Evolutionary conservation across 495 filamentous ascomycete species (phyloP), one percentile per base, ranked within the genome.

Genomic region (Filosporella fistucella): DNA sequence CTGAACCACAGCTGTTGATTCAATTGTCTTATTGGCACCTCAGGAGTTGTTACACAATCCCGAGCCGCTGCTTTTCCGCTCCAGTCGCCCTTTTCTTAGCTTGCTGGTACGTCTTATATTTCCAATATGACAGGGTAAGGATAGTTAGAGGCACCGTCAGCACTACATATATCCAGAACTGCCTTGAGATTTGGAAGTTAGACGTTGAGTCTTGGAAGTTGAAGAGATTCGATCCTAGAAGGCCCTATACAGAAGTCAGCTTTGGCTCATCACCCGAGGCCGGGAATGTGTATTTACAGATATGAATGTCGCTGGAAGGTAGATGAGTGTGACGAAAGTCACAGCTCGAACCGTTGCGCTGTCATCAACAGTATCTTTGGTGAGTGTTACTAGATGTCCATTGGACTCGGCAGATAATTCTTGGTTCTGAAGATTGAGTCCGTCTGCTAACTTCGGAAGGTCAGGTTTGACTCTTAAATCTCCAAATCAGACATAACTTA

Each of bases 191-290:
- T 8, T 61, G 33, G 17, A 70, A 52, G 1, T 40, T 37, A 11
- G 24, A 23, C 52, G 58, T 2, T 53, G 35, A 16, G 57, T 24
- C 18, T 41, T 63, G 48, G 54, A 64, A 58, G 6, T 48, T 51
- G 38, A 70, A 66, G 34, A 70, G 67, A 37, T 70, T 68, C 63
- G 64, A 66, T 12, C 65, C 67, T 25, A 70, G 56, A 25, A 70
- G 26, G 12, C 1, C 29, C 29, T 18, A 18, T 30, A 34, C 3
- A 25, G 4, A n/a, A 26, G 22, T 42, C n/a, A 30, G 28, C 28
- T 8, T 8, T 12, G 2, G 6, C n/a, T n/a, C n/a, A n/a, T n/a
- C n/a, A n/a, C n/a, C n/a, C n/a, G n/a, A n/a, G n/a, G n/a, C n/a
- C n/a, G n/a, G n/a, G n/a, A 23, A 7, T n/a, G 42, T 20, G 13